Percentiles rank a stretch among this genome's conserved stretches.
Conservation (phyloP, 2,329 filamentous ascomycete species). For the Elsinoe batatas region DNA sequence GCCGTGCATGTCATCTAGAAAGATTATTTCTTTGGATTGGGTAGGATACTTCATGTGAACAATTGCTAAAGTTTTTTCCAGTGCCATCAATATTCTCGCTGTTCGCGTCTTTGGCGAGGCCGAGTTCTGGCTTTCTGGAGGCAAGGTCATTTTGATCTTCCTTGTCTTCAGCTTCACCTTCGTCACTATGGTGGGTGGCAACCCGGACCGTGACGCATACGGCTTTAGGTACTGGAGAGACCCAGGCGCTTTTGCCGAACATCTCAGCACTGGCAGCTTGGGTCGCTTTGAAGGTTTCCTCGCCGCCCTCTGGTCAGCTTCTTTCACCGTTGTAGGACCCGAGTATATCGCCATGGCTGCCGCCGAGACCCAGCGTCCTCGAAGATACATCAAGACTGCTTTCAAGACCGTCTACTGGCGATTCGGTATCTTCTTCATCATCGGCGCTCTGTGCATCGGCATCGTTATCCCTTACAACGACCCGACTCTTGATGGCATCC, state of each 20-base stretch:
- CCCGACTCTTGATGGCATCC: conserved; percentile 20
- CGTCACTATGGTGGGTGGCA: conserved; percentile 23
- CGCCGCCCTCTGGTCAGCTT: conserved; percentile 28
- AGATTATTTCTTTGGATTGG: neutral
- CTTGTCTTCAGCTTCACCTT: conserved; percentile 28
- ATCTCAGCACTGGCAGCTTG: conserved; percentile 21
- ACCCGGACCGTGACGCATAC: conserved; percentile 27
- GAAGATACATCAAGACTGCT: conserved; percentile 37
- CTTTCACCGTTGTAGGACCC: conserved; percentile 39
- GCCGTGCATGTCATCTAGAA: neutral
- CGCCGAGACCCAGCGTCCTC: conserved; percentile 38
- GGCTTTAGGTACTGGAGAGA: conserved; percentile 35
- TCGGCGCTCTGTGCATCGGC: conserved; percentile 36
- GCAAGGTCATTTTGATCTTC: conserved; percentile 34
- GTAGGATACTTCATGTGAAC: neutral
- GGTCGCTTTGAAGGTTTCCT: conserved; percentile 30
- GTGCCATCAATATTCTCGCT: conserved; percentile 34
- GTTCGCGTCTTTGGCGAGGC: conserved; percentile 38
- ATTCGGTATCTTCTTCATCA: conserved; percentile 40
- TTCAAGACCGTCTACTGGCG: conserved; percentile 42
- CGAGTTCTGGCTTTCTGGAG: conserved; percentile 45
- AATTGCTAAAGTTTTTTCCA: conserved; percentile 16
- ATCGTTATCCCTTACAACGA: conserved; percentile 30
- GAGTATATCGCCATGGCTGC: conserved; percentile 43
- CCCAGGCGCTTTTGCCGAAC: conserved; percentile 22